These are phyloP conservation scores for Vachellia pachyceras DNA, from an alignment of 306 rosid species.

Conservation along the genomic window DNA sequence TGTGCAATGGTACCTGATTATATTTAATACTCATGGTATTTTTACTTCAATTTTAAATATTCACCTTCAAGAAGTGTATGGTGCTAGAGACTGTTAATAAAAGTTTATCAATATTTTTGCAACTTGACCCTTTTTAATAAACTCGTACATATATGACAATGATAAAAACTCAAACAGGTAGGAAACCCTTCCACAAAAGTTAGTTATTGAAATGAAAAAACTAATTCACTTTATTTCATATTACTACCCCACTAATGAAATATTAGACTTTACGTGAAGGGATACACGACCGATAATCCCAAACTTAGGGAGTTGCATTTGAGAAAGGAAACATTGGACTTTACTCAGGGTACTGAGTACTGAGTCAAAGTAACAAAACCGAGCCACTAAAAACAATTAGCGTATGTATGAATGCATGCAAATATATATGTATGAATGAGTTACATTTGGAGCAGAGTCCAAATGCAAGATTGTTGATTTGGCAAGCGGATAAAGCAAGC, in stretches of 20 bases:
- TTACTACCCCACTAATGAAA: no score
- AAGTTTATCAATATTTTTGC: no score
- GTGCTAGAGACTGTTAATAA: no score
- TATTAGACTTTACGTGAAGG: neutral
- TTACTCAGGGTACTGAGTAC: neutral
- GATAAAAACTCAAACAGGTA: neutral
- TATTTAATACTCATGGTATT: no score
- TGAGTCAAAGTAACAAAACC: neutral
- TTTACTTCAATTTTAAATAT: no score
- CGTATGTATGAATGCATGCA: neutral
- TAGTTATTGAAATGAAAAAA: neutral
- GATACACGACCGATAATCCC: neutral
- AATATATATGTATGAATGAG: neutral
- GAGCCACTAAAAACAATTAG: neutral
- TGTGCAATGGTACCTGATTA: no score
- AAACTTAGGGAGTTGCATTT: neutral
- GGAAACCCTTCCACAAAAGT: neutral
- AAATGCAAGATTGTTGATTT: neutral
- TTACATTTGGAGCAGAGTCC: neutral
- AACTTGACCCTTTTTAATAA: no score
- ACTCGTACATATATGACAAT: neutral
- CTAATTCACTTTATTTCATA: neutral
- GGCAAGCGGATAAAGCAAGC: neutral
- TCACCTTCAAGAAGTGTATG: no score
- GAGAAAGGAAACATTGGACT: neutral